Conservation (phyloP, 345 rosid genomes). For the Citrus cavaleriei region DNA sequence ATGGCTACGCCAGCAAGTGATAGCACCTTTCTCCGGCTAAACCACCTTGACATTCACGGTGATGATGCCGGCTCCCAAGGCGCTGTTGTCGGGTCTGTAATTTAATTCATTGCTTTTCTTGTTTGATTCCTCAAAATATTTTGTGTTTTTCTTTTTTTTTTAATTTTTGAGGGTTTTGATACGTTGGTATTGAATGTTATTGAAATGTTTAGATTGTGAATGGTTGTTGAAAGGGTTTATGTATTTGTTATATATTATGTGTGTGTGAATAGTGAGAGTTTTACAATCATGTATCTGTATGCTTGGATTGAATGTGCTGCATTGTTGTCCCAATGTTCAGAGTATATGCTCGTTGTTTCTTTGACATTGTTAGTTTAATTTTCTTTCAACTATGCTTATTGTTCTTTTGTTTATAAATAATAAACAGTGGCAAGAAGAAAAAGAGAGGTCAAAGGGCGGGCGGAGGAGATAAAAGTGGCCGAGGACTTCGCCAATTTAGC, state of each 20-base stretch:
- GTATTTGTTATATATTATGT: background rate
- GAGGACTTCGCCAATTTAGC: slow-evolving; percentile 99
- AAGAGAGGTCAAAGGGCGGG: slow-evolving; percentile 86
- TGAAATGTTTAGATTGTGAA: background rate
- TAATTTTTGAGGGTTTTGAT: slow-evolving; percentile 15
- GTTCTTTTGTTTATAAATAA: slow-evolving; percentile 20
- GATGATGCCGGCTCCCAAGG: slow-evolving; percentile 92
- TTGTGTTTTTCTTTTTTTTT: no score
- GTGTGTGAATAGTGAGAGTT: background rate
- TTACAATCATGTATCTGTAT: background rate
- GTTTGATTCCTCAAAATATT: background rate
- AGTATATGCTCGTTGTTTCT: background rate
- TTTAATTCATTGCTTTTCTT: slow-evolving; percentile 18
- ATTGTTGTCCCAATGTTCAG: background rate
- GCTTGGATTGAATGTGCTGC: background rate
- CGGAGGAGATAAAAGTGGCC: slow-evolving; percentile 90
- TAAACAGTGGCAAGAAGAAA: slow-evolving; percentile 71
- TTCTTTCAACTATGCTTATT: background rate
- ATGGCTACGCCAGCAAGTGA: slow-evolving; percentile 80
- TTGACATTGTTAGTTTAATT: background rate
- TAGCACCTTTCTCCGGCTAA: slow-evolving; percentile 50
- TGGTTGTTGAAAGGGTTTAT: background rate
- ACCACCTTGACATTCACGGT: slow-evolving; percentile 85
- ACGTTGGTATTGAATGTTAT: background rate
- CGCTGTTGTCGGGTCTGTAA: slow-evolving; percentile 48